These are phyloP conservation scores for Amauroascus niger DNA, from an alignment of 2,329 filamentous ascomycete species.

Conservation along the genomic window DNA sequence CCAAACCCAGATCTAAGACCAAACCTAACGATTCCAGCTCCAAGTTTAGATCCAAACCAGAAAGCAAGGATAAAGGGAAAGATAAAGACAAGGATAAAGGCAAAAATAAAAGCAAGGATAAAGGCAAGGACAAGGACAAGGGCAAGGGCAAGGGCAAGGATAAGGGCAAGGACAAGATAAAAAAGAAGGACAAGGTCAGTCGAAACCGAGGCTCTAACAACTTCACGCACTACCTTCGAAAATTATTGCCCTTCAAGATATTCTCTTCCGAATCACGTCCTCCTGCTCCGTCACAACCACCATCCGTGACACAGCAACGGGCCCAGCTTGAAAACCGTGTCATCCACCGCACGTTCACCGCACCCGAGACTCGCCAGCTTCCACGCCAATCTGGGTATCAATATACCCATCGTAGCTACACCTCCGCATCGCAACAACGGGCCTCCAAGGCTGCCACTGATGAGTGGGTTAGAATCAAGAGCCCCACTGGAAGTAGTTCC, in stretches of 20 bases:
- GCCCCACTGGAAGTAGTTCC: background rate
- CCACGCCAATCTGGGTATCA: background rate
- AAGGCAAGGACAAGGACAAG: no score
- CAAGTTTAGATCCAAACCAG: background rate
- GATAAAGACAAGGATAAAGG: background rate
- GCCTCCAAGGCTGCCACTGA: background rate
- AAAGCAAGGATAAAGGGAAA: background rate
- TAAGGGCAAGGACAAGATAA: background rate
- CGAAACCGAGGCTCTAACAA: background rate
- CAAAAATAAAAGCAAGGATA: background rate
- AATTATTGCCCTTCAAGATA: slow-evolving; percentile 2
- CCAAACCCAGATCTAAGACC: background rate
- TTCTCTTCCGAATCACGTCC: slow-evolving; percentile 3
- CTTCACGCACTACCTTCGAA: background rate
- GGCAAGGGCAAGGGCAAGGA: no score
- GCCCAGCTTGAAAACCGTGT: background rate
- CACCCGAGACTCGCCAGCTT: background rate
- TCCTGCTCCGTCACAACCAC: background rate
- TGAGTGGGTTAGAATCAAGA: background rate
- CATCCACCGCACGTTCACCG: background rate
- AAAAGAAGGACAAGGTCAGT: background rate
- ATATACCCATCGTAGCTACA: background rate
- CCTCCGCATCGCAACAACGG: background rate
- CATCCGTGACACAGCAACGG: background rate
- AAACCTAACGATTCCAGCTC: no score